Conservation (phyloP, 768 basidiomycete species). For the Termitomyces eurrhizus region DNA sequence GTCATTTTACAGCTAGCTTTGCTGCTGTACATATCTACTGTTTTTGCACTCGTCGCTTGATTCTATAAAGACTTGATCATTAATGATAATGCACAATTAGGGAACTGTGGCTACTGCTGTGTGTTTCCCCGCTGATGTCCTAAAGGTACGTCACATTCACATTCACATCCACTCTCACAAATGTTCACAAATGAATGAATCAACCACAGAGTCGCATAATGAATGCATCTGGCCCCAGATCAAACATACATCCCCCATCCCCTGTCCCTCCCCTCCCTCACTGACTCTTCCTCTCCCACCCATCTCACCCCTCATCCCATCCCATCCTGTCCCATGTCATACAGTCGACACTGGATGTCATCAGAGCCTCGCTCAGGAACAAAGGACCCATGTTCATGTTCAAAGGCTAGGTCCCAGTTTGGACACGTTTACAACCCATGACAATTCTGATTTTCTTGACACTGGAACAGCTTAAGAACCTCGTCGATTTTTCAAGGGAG, state of each 20-base stretch:
- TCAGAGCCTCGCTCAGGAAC: conserved; percentile 59
- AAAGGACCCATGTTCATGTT: conserved; percentile 91
- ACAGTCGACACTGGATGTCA: conserved; percentile 69
- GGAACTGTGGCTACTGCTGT: conserved; percentile 88
- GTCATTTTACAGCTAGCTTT: conserved; percentile 84
- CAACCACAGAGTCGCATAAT: conserved; percentile 70
- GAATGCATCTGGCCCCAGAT: conserved; percentile 84
- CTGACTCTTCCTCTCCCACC: not conserved
- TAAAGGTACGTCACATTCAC: conserved; percentile 47
- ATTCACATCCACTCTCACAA: not conserved
- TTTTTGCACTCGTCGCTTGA: no score
- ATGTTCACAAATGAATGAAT: no score
- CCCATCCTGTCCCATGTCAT: no score
- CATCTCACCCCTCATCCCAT: no score
- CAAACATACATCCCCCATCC: conserved; percentile 44
- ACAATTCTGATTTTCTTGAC: conserved; percentile 87
- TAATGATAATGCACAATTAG: conserved; percentile 36
- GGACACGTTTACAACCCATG: conserved; percentile 81
- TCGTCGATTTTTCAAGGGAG: conserved; percentile 56
- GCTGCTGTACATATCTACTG: conserved; percentile 56
- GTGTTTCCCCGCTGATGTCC: conserved; percentile 84
- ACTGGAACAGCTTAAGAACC: conserved; percentile 74
- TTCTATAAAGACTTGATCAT: no score
- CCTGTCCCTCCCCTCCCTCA: not conserved
- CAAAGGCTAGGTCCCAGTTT: conserved; percentile 88